Evolutionary conservation across 2,329 filamentous ascomycete species (phyloP).

Genomic region (Blumeriella jaapii): DNA sequence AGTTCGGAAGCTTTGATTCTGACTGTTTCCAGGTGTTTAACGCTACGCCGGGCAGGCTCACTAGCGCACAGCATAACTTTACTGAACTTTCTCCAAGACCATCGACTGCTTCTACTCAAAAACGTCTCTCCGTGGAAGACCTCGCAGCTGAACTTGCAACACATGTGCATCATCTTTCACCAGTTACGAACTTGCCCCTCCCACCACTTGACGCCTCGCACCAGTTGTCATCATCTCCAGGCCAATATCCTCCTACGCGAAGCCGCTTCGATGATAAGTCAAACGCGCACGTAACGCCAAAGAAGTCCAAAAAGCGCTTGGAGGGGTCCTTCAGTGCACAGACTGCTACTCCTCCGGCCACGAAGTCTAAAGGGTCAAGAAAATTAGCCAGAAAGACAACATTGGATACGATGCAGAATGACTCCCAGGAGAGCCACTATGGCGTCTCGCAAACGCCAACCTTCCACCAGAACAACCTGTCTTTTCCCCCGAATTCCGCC

Average conservation of each 20-base stretch:
- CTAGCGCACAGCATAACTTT: conserved; percentile 21
- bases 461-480: conserved; percentile 37
- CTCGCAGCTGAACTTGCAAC: conserved; percentile 41
- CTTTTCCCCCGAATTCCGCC: conserved; percentile 36
- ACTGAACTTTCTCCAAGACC: conserved; percentile 18
- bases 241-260: conserved; percentile 23
- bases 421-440: conserved; percentile 21
- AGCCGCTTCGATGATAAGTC: conserved; percentile 21
- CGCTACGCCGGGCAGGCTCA: conserved; percentile 48
- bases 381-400: conserved; percentile 36
- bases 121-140: conserved; percentile 35
- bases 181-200: conserved; percentile 39
- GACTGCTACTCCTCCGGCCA: conserved; percentile 49
- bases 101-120: conserved; percentile 26
- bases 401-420: conserved; percentile 25
- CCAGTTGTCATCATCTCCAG: conserved; percentile 47
- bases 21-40: conserved; percentile 35
- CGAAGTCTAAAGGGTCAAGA: conserved; percentile 42
- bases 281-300: conserved; percentile 30
- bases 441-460: conserved; percentile 20
- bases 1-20: too few species aligned
- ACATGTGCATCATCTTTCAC: conserved; percentile 51
- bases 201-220: conserved; percentile 49
- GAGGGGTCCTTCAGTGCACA: conserved; percentile 31
- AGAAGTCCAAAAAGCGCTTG: conserved; percentile 28